These are phyloP conservation scores for Lentinula sp. DNA, from an alignment of 768 basidiomycete genomes.

Conservation along the genomic window DNA sequence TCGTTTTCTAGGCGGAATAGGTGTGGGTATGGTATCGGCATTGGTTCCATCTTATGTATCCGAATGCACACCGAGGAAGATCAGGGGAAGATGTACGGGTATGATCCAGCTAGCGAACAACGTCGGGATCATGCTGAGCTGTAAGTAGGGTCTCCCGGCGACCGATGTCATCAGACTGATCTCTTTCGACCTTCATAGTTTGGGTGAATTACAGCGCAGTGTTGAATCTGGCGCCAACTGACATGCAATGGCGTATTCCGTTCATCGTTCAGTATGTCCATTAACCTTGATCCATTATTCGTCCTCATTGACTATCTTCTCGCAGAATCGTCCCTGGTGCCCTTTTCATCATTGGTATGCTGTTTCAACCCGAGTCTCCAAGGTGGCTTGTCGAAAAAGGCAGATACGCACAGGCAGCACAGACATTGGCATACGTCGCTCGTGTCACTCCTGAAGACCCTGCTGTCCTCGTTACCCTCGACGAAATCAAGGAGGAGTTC, in stretches of 20 bases:
- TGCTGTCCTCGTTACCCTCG: conserved; percentile 28
- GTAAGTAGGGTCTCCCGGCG: conserved; percentile 15
- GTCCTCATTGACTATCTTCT: not conserved
- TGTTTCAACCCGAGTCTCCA: conserved; percentile 49
- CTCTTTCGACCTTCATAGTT: not conserved
- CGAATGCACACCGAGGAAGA: conserved; percentile 40
- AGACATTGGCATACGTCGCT: conserved; percentile 29
- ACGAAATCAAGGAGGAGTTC: conserved; percentile 45
- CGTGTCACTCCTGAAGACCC: conserved; percentile 26
- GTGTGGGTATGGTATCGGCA: conserved; percentile 49
- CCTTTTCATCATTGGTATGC: conserved; percentile 39
- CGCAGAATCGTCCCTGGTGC: conserved; percentile 41
- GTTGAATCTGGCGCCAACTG: conserved; percentile 26
- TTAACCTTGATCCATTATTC: not conserved
- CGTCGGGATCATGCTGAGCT: conserved; percentile 29
- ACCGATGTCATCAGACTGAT: not conserved
- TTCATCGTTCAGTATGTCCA: conserved; percentile 37
- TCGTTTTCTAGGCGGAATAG: conserved; percentile 56
- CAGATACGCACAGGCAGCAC: conserved; percentile 33
- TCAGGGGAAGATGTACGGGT: conserved; percentile 47
- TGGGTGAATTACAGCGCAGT: conserved; percentile 30
- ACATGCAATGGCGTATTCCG: conserved; percentile 49
- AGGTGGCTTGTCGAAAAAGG: conserved; percentile 48
- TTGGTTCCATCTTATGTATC: conserved; percentile 47
- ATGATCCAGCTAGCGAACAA: conserved; percentile 33